Conservation (phyloP, 2,329 filamentous ascomycete genomes). For the Chaetothyriales sp. region DNA sequence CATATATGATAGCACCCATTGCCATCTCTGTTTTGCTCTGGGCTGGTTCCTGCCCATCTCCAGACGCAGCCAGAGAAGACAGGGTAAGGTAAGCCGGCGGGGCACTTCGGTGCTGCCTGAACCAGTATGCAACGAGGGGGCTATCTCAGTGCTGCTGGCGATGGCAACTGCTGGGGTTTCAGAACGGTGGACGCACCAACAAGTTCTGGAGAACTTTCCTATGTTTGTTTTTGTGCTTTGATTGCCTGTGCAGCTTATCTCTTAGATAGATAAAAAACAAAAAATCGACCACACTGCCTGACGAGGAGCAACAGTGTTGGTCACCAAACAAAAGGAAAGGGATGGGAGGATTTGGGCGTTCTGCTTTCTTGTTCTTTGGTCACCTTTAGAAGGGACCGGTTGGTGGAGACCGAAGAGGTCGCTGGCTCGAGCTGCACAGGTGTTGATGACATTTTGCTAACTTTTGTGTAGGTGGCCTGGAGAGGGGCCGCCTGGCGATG, state of each 20-base stretch:
- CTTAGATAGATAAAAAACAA: neutral
- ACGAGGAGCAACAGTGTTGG: neutral
- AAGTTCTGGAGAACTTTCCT: neutral
- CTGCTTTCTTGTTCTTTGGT: neutral
- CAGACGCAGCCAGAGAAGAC: neutral
- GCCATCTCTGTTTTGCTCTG: neutral
- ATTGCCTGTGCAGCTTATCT: neutral
- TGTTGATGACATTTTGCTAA: neutral
- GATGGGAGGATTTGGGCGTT: neutral
- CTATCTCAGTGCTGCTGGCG: neutral
- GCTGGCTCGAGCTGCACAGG: neutral
- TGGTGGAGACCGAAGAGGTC: neutral
- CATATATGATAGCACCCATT: neutral
- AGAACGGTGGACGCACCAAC: neutral
- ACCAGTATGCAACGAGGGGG: neutral
- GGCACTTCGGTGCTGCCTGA: neutral
- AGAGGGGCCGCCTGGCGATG: neutral
- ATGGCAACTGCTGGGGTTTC: neutral
- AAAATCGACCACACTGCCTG: neutral
- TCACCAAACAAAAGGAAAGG: neutral
- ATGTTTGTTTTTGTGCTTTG: neutral
- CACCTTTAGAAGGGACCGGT: neutral
- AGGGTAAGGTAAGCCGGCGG: neutral
- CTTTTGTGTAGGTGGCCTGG: neutral
- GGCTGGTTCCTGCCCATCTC: neutral